A percentile compares a stretch with the other conserved stretches of the same genome.
Conservation (phyloP, 768 basidiomycete species). For the Sporobolomyces phaffii region DNA sequence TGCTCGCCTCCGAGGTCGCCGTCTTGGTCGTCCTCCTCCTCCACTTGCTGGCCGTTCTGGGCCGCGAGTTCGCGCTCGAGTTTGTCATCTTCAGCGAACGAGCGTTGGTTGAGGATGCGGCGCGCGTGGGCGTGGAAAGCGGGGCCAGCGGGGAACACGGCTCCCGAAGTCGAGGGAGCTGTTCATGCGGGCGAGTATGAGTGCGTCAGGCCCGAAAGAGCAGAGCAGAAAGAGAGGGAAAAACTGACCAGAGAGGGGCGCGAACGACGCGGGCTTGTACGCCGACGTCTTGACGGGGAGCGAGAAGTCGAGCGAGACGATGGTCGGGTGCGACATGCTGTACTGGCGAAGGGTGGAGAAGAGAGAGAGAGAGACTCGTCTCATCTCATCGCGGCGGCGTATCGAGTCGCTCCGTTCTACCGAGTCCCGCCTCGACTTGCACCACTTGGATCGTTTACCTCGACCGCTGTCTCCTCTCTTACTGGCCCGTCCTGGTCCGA, state of each 20-base stretch:
- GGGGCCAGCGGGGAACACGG: constrained; percentile 74
- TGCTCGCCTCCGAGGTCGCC: constrained; percentile 87
- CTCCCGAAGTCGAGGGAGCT: constrained; percentile 49
- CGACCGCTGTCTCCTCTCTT: not conserved
- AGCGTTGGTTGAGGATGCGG: constrained; percentile 65
- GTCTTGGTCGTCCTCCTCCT: constrained; percentile 64
- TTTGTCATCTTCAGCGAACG: constrained; percentile 77
- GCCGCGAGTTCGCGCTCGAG: constrained; percentile 53
- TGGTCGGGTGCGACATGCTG: constrained; percentile 25
- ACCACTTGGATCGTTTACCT: too few relatives aligned
- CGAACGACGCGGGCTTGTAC: constrained; percentile 49
- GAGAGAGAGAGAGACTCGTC: not conserved
- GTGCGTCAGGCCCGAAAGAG: not conserved
- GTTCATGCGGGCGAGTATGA: not conserved
- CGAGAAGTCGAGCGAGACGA: constrained; percentile 49
- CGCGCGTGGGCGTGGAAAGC: constrained; percentile 79
- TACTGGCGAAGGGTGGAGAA: not conserved
- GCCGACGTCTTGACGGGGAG: constrained; percentile 51
- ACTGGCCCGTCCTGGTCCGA: not conserved
- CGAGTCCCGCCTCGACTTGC: not conserved
- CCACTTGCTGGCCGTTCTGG: constrained; percentile 52
- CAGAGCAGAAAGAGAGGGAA: constrained; percentile 38
- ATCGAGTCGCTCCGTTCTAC: not conserved
- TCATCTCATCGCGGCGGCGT: not conserved
- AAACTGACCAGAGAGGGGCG: constrained; percentile 46